These are phyloP conservation scores for Stachybotrys echinatus DNA, from an alignment of 2,329 filamentous ascomycete species.

Conservation along the genomic window DNA sequence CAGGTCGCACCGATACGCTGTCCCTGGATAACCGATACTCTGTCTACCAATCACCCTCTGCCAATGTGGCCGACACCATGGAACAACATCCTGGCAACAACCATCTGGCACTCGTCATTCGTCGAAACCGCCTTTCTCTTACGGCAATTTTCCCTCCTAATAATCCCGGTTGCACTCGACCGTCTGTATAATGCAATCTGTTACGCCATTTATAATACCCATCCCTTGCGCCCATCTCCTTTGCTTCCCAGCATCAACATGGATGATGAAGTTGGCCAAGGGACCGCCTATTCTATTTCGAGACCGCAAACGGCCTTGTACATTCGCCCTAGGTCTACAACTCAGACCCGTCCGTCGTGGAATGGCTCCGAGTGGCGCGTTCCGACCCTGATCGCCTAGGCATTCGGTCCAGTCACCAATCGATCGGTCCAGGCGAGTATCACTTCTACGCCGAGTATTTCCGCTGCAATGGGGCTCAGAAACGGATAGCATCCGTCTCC, in stretches of 20 bases:
- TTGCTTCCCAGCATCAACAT: constrained; percentile 32
- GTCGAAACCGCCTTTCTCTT: background rate
- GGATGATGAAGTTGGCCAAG: no score
- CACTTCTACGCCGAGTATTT: constrained; percentile 1
- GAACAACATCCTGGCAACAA: no score
- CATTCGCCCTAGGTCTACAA: background rate
- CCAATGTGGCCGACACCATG: no score
- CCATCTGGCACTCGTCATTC: no score
- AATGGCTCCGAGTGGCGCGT: background rate
- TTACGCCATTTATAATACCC: constrained; percentile 29
- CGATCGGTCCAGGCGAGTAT: no score
- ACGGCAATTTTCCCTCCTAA: background rate
- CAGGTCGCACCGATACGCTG: background rate
- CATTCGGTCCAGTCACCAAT: background rate
- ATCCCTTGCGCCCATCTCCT: constrained; percentile 28
- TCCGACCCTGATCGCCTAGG: background rate
- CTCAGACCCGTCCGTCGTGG: background rate
- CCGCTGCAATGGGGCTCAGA: background rate
- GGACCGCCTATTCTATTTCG: constrained; percentile 4
- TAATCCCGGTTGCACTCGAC: background rate
- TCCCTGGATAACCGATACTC: background rate
- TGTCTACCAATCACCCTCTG: no score
- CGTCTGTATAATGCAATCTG: constrained; percentile 21
- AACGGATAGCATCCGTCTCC: background rate
- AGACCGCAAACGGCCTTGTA: background rate